phyloP scores from a whole-genome alignment of 768 basidiomycete genomes.

The Agrocybe praecox region DNA sequence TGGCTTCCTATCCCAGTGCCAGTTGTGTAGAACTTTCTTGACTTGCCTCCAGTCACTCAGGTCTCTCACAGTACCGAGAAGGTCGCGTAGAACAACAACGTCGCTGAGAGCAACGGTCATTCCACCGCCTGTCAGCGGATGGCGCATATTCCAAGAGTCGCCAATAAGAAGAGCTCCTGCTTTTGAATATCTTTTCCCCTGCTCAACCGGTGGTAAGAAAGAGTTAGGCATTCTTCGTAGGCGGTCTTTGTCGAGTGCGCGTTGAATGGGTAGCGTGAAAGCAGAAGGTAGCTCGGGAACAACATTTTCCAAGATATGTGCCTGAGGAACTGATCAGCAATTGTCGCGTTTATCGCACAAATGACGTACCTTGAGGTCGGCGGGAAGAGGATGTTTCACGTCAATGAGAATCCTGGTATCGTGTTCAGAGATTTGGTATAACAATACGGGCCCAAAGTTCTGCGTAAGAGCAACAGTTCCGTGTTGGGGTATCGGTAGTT shows the following conservation, averaged over 20 bases:
- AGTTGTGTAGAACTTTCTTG: slow-evolving; percentile 55
- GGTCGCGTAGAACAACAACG: slow-evolving; percentile 68
- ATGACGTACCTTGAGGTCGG: slow-evolving; percentile 69
- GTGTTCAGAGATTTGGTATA: slow-evolving; percentile 88
- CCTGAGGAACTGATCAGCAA: slow-evolving; percentile 35
- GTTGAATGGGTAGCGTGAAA: slow-evolving; percentile 64
- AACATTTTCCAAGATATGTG: slow-evolving; percentile 71
- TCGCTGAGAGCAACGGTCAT: slow-evolving; percentile 97
- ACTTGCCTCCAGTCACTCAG: slow-evolving; percentile 54
- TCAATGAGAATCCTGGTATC: slow-evolving; percentile 96
- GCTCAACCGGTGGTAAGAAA: slow-evolving; percentile 81
- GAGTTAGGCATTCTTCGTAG: slow-evolving; percentile 95
- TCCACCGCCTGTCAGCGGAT: slow-evolving; percentile 96
- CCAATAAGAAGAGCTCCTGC: slow-evolving; percentile 85
- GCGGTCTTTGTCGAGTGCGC: slow-evolving; percentile 77
- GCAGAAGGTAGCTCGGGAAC: slow-evolving; percentile 80
- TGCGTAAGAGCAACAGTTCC: slow-evolving; percentile 86
- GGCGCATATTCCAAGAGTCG: slow-evolving; percentile 99
- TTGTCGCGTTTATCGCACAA: neutral
- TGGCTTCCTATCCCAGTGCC: slow-evolving; percentile 89
- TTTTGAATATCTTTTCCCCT: slow-evolving; percentile 52
- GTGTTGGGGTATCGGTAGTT: slow-evolving; percentile 71
- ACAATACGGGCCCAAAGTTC: slow-evolving; percentile 82
- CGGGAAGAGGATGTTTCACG: slow-evolving; percentile 80
- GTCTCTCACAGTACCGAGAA: slow-evolving; percentile 52